Conservation (phyloP, 129 eudicot genomes). For the Flaveria bidentis region DNA sequence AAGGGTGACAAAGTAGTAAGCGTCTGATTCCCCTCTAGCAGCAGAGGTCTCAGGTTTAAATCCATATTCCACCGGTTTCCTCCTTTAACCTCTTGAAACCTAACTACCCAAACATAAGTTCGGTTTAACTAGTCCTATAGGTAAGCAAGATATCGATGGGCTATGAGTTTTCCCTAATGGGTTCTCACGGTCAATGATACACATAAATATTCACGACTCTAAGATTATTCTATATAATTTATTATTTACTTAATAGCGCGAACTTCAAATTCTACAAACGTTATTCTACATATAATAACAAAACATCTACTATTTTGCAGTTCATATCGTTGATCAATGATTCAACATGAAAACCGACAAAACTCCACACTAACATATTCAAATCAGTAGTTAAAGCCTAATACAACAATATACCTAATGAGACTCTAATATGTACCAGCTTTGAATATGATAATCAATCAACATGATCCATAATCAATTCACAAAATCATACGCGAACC, state of each 20-base stretch:
- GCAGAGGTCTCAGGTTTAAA: too few species aligned
- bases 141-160: too few species aligned
- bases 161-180: background rate
- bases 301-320: background rate
- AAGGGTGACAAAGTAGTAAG: background rate
- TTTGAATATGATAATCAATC: too few species aligned
- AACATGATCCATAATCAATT: too few species aligned
- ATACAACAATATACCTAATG: background rate
- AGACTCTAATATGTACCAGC: too few species aligned
- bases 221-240: background rate
- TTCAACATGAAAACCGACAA: background rate
- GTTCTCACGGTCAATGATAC: background rate
- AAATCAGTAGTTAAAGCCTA: background rate
- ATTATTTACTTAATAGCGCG: too few species aligned
- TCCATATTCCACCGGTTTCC: too few species aligned
- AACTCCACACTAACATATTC: background rate
- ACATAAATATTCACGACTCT: background rate
- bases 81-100: too few species aligned
- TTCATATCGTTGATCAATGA: background rate
- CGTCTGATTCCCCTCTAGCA: too few species aligned
- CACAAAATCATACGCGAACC: slow-evolving; percentile 6
- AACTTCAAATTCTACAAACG: background rate
- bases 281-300: background rate
- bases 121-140: too few species aligned
- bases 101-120: too few species aligned